These are phyloP conservation scores for Plasmodium falciparum DNA, from an alignment of 169 alveolate genomes.

Conservation along the genomic window DNA sequence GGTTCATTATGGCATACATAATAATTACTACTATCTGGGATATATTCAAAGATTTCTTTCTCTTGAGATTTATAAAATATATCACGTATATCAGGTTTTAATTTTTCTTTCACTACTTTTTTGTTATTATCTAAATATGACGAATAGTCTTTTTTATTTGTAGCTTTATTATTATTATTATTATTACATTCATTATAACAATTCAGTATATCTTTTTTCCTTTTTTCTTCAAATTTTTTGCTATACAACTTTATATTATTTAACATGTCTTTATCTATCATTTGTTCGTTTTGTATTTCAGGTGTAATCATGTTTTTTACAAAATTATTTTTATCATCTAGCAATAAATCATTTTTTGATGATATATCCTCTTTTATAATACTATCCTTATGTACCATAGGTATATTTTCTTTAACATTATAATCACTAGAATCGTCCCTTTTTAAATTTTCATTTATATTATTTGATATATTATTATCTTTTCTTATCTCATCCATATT, in stretches of 20 bases:
- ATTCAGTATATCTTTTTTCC: neutral
- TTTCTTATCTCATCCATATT: neutral
- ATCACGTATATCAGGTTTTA: constrained; percentile 49
- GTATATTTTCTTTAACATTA: neutral
- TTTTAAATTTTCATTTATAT: neutral
- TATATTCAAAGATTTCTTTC: constrained; percentile 68
- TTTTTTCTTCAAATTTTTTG: constrained; percentile 11
- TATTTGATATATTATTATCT: neutral
- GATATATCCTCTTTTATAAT: too few relatives aligned
- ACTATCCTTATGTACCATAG: too few relatives aligned
- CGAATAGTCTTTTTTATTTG: neutral
- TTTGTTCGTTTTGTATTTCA: neutral
- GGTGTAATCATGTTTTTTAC: too few relatives aligned
- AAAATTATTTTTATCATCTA: too few relatives aligned
- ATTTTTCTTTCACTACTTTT: constrained; percentile 39
- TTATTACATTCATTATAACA: neutral
- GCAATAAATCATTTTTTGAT: too few relatives aligned
- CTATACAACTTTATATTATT: constrained; percentile 10
- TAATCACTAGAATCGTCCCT: neutral
- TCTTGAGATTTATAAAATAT: constrained; percentile 60
- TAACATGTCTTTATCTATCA: neutral
- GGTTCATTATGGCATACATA: constrained; percentile 58
- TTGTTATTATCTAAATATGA: constrained; percentile 6
- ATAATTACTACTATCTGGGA: constrained; percentile 66
- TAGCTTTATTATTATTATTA: constrained; percentile 15